phyloP scores from a whole-genome alignment of 805 yeast species.

The Metschnikowia picachoensis region DNA sequence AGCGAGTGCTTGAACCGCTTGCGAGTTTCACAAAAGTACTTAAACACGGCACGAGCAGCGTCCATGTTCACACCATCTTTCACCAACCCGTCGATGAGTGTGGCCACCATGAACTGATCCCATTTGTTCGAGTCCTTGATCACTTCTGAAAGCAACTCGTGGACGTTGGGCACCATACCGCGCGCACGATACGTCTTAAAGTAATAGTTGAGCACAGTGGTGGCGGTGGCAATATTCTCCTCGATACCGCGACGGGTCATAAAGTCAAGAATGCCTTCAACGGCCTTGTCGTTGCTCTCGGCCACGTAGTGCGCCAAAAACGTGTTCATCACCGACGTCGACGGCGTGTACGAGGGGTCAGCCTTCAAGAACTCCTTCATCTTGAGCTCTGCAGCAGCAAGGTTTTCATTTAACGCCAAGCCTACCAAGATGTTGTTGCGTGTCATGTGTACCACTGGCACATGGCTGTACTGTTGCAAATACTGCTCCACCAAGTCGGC shows the following conservation, averaged over 20 bases:
- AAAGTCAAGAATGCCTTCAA: constrained; percentile 42
- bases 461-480: constrained; percentile 28
- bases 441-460: constrained; percentile 35
- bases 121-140: constrained; percentile 25
- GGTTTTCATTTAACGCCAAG: constrained; percentile 35
- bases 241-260: constrained; percentile 40
- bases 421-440: constrained; percentile 47
- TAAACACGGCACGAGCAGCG: constrained; percentile 51
- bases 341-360: constrained; percentile 38
- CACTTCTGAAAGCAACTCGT: constrained; percentile 41
- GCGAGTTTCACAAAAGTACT: constrained; percentile 34
- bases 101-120: constrained; percentile 46
- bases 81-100: constrained; percentile 52
- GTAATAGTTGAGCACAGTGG: constrained; percentile 52
- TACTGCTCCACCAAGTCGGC: constrained; percentile 41
- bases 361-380: constrained; percentile 34
- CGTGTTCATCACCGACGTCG: constrained; percentile 48
- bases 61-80: constrained; percentile 43
- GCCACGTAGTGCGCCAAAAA: constrained; percentile 43
- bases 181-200: constrained; percentile 44
- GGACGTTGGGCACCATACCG: constrained; percentile 41
- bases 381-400: constrained; percentile 43
- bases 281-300: constrained; percentile 42
- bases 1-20: constrained; percentile 22
- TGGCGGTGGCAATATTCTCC: constrained; percentile 62